phyloP scores from a whole-genome alignment of 2,329 filamentous ascomycete species.

The Colletotrichum higginsianum region DNA sequence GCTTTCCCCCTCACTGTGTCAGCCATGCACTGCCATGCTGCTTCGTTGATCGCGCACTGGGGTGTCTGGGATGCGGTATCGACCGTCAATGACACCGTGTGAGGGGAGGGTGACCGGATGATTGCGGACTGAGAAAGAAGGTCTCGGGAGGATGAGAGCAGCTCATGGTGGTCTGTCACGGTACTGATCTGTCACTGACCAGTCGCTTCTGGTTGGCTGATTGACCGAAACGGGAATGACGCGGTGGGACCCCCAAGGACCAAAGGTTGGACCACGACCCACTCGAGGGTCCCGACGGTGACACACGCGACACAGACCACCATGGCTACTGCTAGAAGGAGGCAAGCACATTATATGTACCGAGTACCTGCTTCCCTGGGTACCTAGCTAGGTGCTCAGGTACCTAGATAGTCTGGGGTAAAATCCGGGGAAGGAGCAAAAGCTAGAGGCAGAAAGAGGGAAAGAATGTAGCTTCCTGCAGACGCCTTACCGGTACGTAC shows the following conservation, averaged over 20 bases:
- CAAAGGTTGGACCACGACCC: background rate
- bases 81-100: background rate
- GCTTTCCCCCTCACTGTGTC: background rate
- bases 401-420: constrained; percentile 34
- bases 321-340: background rate
- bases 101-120: background rate
- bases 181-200: constrained; percentile 2
- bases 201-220: constrained; percentile 22
- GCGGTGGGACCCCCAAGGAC: background rate
- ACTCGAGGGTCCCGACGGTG: background rate
- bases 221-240: constrained; percentile 36
- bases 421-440: constrained; percentile 40
- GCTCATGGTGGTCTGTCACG: constrained; percentile 17
- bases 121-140: too few species aligned
- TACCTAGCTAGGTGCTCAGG: too few species aligned
- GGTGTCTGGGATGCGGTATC: background rate
- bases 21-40: background rate
- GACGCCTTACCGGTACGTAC: background rate
- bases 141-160: background rate
- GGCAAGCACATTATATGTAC: background rate
- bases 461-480: constrained; percentile 3
- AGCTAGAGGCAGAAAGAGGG: background rate
- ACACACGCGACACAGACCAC: background rate
- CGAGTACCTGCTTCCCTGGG: background rate
- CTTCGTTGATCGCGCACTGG: background rate